These are phyloP conservation scores for Boletus hoseneyae DNA, from an alignment of 1,284 basidiomycete species.

Conservation along the genomic window DNA sequence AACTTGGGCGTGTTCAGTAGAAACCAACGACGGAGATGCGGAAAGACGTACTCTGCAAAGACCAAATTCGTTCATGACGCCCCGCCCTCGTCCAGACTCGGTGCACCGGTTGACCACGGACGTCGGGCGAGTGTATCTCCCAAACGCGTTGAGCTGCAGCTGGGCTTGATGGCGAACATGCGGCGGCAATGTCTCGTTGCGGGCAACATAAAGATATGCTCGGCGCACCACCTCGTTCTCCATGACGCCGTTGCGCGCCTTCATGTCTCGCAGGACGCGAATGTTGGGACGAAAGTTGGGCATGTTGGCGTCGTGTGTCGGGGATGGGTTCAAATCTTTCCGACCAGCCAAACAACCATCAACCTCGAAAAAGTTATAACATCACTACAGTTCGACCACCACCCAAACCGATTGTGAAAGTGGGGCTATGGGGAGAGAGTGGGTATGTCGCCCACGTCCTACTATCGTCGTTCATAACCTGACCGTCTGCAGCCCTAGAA, in stretches of 20 bases:
- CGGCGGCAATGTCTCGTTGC: conserved; percentile 80
- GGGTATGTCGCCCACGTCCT: conserved; percentile 13
- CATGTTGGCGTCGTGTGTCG: conserved; percentile 16
- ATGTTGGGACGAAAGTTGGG: conserved; percentile 55
- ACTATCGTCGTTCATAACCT: neutral
- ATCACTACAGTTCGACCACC: neutral
- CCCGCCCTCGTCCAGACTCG: conserved; percentile 82
- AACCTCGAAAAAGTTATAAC: conserved; percentile 6
- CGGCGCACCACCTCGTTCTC: conserved; percentile 78
- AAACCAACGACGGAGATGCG: conserved; percentile 23
- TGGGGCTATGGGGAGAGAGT: conserved; percentile 26
- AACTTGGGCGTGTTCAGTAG: conserved; percentile 47
- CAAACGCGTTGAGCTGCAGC: conserved; percentile 87
- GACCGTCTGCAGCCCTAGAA: conserved; percentile 31
- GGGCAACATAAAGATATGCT: conserved; percentile 87
- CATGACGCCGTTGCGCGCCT: conserved; percentile 66
- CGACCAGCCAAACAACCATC: conserved; percentile 23
- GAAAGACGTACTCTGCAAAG: conserved; percentile 71
- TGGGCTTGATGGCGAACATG: conserved; percentile 96
- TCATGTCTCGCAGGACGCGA: conserved; percentile 73
- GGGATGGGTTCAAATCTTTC: neutral
- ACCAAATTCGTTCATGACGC: conserved; percentile 86
- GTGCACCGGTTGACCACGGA: conserved; percentile 87
- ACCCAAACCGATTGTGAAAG: neutral
- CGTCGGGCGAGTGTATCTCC: conserved; percentile 75